Conservation (phyloP, 345 rosid genomes). For the Aegle marmelos region DNA sequence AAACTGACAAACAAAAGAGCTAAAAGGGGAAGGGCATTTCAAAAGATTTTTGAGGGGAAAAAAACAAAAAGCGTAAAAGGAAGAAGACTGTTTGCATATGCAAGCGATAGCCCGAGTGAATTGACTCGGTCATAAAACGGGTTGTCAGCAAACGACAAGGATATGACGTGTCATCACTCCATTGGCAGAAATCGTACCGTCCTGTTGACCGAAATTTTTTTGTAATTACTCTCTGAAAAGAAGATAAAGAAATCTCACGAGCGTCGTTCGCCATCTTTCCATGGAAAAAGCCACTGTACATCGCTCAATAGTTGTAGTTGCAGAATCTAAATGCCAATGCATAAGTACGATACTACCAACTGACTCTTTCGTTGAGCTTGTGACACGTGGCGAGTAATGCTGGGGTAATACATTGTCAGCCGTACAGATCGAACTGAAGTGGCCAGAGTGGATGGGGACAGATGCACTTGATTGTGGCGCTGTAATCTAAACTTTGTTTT, state of each 20-base stretch:
- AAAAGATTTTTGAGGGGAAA: too few relatives aligned
- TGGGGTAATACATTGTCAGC: neutral
- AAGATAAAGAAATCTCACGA: neutral
- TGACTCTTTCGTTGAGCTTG: neutral
- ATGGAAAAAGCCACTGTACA: neutral
- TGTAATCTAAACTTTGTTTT: neutral
- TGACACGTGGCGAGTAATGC: neutral
- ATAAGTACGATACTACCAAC: neutral
- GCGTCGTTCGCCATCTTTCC: neutral
- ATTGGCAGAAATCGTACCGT: neutral
- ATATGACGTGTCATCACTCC: neutral
- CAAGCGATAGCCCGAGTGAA: neutral
- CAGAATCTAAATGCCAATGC: neutral
- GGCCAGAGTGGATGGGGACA: neutral
- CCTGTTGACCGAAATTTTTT: neutral
- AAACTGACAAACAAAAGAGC: too few relatives aligned
- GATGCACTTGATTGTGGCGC: slow-evolving; percentile 2
- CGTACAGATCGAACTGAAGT: neutral
- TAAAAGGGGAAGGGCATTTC: too few relatives aligned
- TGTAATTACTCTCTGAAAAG: neutral
- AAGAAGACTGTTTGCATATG: neutral
- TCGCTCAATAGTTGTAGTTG: neutral
- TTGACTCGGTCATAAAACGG: neutral
- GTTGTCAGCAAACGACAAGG: neutral
- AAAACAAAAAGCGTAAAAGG: neutral